These are phyloP conservation scores for Biscogniauxia sp. DNA, from an alignment of 2,329 filamentous ascomycete genomes.

Conservation along the genomic window DNA sequence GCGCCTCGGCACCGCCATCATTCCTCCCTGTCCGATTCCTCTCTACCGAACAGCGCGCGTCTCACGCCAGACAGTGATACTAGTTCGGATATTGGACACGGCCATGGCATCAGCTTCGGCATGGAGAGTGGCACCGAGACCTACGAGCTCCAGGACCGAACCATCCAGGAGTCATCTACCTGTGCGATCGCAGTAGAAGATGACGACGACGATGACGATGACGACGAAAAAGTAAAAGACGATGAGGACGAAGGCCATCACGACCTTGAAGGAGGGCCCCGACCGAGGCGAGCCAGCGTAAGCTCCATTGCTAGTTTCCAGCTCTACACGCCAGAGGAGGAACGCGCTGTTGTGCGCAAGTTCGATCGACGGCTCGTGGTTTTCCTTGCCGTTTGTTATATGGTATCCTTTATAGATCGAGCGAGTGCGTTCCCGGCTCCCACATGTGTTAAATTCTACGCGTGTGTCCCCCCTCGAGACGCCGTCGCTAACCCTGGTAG, in stretches of 20 bases:
- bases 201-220: conserved; percentile 1
- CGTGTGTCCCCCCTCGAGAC: not conserved
- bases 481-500: conserved; percentile 31
- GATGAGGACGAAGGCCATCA: not conserved
- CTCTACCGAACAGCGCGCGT: not conserved
- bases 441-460: not conserved
- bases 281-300: conserved; percentile 11
- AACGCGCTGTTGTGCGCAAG: conserved; percentile 66
- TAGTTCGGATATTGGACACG: not conserved
- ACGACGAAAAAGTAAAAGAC: not conserved
- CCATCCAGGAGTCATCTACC: not conserved
- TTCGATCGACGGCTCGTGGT: conserved; percentile 75
- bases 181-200: conserved; percentile 1
- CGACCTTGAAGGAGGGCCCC: conserved; percentile 8
- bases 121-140: conserved; percentile 4
- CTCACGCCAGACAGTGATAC: not conserved
- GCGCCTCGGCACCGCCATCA: not conserved
- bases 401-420: conserved; percentile 82
- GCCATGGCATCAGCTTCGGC: not conserved
- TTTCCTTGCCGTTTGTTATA: conserved; percentile 79
- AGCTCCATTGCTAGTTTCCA: conserved; percentile 25
- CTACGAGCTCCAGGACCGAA: conserved; percentile 21
- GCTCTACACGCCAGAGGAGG: conserved; percentile 64
- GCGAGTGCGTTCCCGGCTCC: conserved; percentile 59
- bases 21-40: not conserved